Evolutionary conservation across 768 basidiomycete species (phyloP).

Genomic region (Amylocystis lapponica): DNA sequence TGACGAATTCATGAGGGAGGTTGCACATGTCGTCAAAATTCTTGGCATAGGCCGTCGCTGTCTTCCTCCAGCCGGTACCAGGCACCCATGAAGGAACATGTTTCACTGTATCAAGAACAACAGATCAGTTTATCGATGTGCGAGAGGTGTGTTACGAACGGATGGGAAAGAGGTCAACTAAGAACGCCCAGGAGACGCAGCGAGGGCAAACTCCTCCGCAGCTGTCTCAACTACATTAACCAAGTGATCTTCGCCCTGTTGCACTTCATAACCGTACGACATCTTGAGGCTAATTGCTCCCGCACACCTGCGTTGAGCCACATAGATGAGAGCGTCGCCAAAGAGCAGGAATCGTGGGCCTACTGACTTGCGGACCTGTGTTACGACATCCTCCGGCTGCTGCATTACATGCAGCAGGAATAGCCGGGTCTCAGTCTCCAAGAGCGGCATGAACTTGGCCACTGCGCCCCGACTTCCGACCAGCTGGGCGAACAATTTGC

Average conservation of each 20-base stretch:
- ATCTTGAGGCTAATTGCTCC: slow-evolving; percentile 22
- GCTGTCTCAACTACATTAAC: slow-evolving; percentile 21
- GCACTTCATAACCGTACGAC: slow-evolving; percentile 23
- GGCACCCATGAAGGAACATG: slow-evolving; percentile 37
- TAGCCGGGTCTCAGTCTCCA: slow-evolving; percentile 37
- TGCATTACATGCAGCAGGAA: slow-evolving; percentile 37
- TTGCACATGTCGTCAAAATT: slow-evolving; percentile 12
- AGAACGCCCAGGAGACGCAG: slow-evolving; percentile 29
- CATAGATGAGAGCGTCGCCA: neutral
- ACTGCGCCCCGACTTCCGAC: slow-evolving; percentile 37
- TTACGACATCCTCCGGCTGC: slow-evolving; percentile 31
- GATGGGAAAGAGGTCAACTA: slow-evolving; percentile 26
- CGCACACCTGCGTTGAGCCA: slow-evolving; percentile 14
- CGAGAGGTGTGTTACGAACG: slow-evolving; percentile 20
- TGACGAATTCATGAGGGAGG: slow-evolving; percentile 27
- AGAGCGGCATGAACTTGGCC: slow-evolving; percentile 26
- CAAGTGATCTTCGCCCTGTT: slow-evolving; percentile 18
- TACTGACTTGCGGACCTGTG: slow-evolving; percentile 37
- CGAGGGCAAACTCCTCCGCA: slow-evolving; percentile 17
- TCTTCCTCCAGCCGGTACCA: slow-evolving; percentile 30
- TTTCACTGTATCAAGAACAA: slow-evolving; percentile 24
- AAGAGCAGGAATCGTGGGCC: neutral
- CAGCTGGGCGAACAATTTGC: slow-evolving; percentile 34
- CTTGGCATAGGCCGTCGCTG: slow-evolving; percentile 22
- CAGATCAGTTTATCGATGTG: neutral